Conservation (phyloP, 441 rosid genomes). For the Flueggea neowawraea region DNA sequence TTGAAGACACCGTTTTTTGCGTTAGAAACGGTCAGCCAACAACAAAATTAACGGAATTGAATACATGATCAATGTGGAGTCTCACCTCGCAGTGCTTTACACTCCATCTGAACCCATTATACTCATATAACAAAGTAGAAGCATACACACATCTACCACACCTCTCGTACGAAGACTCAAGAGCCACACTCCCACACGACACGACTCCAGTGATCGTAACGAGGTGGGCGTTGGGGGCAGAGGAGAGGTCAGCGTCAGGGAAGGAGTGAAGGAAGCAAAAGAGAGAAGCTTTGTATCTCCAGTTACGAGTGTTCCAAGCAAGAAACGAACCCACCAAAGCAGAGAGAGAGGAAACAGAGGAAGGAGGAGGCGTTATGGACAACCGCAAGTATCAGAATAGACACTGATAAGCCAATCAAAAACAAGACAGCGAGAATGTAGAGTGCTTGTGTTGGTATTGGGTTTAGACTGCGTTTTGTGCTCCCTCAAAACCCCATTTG, state of each 20-base stretch:
- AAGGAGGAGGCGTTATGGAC: conserved; percentile 41
- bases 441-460: conserved; percentile 31
- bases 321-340: conserved; percentile 29
- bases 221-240: conserved; percentile 46
- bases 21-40: too few species aligned
- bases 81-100: conserved; percentile 46
- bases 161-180: conserved; percentile 58
- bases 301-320: conserved; percentile 38
- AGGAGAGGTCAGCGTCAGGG: conserved; percentile 47
- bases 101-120: conserved; percentile 37
- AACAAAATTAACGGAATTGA: too few species aligned
- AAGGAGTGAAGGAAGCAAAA: conserved; percentile 31
- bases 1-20: too few species aligned
- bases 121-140: conserved; percentile 48
- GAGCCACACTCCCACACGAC: conserved; percentile 42
- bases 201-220: conserved; percentile 59
- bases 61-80: neutral
- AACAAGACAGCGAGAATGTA: conserved; percentile 29
- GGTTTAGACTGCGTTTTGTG: conserved; percentile 24
- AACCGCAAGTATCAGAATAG: conserved; percentile 37
- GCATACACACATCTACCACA: conserved; percentile 42
- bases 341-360: conserved; percentile 27
- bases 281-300: conserved; percentile 28
- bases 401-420: conserved; percentile 31
- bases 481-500: conserved; percentile 31